These are phyloP conservation scores for Tolypocladium ophioglossoides DNA, from an alignment of 2,329 filamentous ascomycete species.

Conservation along the genomic window DNA sequence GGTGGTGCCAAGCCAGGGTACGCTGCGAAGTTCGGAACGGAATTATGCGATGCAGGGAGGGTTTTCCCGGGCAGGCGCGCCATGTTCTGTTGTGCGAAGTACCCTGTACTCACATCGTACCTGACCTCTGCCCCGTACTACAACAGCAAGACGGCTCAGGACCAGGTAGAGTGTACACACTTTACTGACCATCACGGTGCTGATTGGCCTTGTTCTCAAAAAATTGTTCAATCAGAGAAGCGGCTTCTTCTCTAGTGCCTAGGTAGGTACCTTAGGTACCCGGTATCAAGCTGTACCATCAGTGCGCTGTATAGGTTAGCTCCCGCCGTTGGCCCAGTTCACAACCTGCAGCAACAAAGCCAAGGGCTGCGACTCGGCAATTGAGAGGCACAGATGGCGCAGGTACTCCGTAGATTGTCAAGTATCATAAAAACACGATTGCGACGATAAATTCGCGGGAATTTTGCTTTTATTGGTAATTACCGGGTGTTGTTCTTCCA, in stretches of 20 bases:
- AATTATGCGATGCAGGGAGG: neutral
- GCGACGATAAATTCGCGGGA: neutral
- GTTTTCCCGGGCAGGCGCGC: neutral
- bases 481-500: no score
- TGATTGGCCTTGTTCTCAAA: neutral
- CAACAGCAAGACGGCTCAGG: neutral
- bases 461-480: neutral
- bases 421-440: no score
- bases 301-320: neutral
- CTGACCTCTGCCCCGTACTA: neutral
- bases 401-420: neutral
- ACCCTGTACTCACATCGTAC: neutral
- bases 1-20: neutral
- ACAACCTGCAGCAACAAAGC: neutral
- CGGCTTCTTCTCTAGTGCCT: neutral
- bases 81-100: neutral
- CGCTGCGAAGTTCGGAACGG: conserved; percentile 5
- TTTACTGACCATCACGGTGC: neutral
- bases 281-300: neutral
- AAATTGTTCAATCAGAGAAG: neutral
- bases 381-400: neutral
- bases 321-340: neutral
- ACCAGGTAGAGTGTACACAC: neutral
- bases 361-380: neutral
- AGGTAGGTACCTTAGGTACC: no score